Evolutionary conservation across 352 stramenopile species (phyloP), one percentile per base, ranked within the genome.

Genomic region (Salisapilia sapeloensis): DNA sequence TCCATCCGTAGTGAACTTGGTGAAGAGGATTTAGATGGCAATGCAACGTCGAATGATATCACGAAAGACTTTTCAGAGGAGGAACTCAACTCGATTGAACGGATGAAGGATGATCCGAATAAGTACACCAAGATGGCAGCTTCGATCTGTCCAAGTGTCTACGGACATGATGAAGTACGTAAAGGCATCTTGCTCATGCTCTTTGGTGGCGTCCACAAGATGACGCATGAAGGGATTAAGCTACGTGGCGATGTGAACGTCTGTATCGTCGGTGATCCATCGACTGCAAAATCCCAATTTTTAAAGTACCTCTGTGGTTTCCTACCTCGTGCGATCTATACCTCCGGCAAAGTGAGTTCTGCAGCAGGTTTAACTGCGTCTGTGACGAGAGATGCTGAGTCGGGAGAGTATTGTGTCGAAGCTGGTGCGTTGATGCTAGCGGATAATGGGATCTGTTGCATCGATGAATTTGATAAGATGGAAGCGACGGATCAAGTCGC

Each of bases 401-500:
- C 82, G 20, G 84, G 79, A 28, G 91, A 97, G 53, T 87, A 79
- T 33, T 86, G 66, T 28, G 64, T 96, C 11, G 64, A 92, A 23
- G 66, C 93, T 26, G 95, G 96, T 30, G 96, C 96, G 4, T 56
- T 99, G 14, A 96, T 99, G 40, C 69, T 99, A 9, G 94, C 95
- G 1, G 96, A 99, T 65, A 95, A 92, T 27, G 95, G 95, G 7
- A 97, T 99, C 59, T 98, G 92, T 56, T 96, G 89, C 44, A 99
- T 99, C 60, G 96, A 99, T 54, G 95, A 99, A 56, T 97, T 97
- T 40, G 89, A 96, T 50, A 97, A 97, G 59, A 99, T 98, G 94
- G 92, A 98, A 25, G 83, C 97, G 38, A 60, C 66, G 41, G 94
- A 99, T 50, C 81, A 97, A 43, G 97, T 96, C 7, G 93, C 95